phyloP scores from a whole-genome alignment of 2,329 filamentous ascomycete species.

The Aspergillus felis region DNA sequence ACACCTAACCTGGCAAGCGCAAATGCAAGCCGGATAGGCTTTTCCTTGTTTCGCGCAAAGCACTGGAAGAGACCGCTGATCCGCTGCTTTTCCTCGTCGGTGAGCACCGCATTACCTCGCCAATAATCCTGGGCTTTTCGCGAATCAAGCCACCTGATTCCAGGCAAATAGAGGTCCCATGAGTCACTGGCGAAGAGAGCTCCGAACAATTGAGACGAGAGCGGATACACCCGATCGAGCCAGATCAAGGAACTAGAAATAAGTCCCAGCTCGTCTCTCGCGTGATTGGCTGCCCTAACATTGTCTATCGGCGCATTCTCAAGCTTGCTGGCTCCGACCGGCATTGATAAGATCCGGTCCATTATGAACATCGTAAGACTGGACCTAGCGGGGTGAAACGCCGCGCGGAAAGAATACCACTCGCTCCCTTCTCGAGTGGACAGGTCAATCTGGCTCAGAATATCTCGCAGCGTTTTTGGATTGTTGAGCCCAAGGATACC shows the following conservation, averaged over 20 bases:
- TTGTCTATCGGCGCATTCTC: neutral
- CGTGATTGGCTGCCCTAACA: accelerated
- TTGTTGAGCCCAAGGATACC: neutral
- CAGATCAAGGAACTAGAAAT: neutral
- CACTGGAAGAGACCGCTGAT: neutral
- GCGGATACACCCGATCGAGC: neutral
- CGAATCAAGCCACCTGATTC: neutral
- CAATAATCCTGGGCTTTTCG: neutral
- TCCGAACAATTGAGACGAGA: neutral
- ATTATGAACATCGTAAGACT: neutral
- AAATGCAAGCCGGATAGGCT: neutral
- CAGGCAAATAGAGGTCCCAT: neutral
- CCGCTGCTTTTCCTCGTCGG: neutral
- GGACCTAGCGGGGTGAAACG: neutral
- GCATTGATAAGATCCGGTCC: neutral
- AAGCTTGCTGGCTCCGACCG: neutral
- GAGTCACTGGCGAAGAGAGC: neutral
- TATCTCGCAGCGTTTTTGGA: neutral
- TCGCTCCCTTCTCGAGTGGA: neutral
- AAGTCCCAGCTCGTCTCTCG: neutral
- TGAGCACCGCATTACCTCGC: neutral
- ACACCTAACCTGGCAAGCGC: neutral
- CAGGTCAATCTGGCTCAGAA: neutral
- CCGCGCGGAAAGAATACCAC: neutral
- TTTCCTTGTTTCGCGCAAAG: neutral